These are phyloP conservation scores for Leishmania aethiopica DNA, from an alignment of 208 protist genomes.

Conservation along the genomic window DNA sequence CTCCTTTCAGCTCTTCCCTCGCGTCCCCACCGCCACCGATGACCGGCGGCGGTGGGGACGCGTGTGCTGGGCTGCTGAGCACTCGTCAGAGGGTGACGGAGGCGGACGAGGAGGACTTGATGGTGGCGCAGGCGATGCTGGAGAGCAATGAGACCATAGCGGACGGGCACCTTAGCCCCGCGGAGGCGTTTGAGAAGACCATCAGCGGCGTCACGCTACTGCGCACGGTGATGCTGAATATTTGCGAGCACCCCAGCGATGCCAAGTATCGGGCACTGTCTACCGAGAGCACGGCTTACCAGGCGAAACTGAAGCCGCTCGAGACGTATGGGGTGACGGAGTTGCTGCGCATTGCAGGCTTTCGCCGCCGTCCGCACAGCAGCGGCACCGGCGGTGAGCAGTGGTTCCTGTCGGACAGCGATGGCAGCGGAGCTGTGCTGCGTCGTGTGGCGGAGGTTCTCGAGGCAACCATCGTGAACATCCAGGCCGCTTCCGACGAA, in stretches of 20 bases:
- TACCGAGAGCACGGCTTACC: constrained; percentile 62
- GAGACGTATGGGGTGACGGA: constrained; percentile 63
- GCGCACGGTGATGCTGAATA: constrained; percentile 48
- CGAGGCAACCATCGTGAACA: constrained; percentile 40
- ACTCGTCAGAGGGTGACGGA: constrained; percentile 37
- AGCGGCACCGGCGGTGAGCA: constrained; percentile 42
- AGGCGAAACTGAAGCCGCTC: constrained; percentile 56
- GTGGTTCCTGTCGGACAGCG: constrained; percentile 66
- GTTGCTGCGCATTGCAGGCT: constrained; percentile 67
- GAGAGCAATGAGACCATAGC: constrained; percentile 71
- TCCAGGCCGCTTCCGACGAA: constrained; percentile 34
- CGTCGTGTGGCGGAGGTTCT: constrained; percentile 42
- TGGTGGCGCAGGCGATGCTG: constrained; percentile 59
- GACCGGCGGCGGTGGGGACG: neutral
- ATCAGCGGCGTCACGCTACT: constrained; percentile 48
- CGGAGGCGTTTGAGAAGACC: constrained; percentile 44
- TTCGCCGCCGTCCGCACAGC: constrained; percentile 47
- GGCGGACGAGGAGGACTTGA: constrained; percentile 67
- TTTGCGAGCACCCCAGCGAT: constrained; percentile 54
- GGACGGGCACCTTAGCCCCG: constrained; percentile 23
- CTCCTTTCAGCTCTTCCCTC: neutral
- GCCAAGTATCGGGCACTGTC: constrained; percentile 65
- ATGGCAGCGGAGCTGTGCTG: constrained; percentile 54
- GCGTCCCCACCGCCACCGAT: neutral
- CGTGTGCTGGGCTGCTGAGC: constrained; percentile 37